Conservation (phyloP, 768 basidiomycete species). For the Suillus lakei region DNA sequence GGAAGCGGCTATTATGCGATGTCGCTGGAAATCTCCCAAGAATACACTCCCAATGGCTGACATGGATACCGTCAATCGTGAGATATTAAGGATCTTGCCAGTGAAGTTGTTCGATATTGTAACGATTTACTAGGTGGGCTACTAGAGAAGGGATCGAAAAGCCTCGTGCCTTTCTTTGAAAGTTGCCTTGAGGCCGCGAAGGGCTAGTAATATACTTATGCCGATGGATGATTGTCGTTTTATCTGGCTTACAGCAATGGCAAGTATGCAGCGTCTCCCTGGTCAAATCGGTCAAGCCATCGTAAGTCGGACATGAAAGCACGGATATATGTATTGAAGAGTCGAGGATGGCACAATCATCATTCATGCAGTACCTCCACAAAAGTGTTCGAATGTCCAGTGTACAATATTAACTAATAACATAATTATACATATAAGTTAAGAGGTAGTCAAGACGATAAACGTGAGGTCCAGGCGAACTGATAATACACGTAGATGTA, state of each 20-base stretch:
- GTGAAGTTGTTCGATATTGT: neutral
- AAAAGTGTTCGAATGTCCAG: neutral
- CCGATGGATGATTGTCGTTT: too few relatives aligned
- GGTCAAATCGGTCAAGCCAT: too few relatives aligned
- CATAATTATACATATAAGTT: neutral
- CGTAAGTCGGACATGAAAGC: too few relatives aligned
- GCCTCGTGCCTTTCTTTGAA: neutral
- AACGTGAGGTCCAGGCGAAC: neutral
- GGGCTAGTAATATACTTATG: too few relatives aligned
- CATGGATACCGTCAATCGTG: constrained; percentile 37
- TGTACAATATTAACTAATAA: neutral
- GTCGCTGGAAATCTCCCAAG: constrained; percentile 75
- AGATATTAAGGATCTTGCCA: neutral
- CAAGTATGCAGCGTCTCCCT: too few relatives aligned
- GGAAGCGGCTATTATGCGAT: constrained; percentile 63
- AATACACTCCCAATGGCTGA: constrained; percentile 77
- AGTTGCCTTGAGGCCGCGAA: neutral
- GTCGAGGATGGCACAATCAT: too few relatives aligned
- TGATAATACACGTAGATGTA: neutral
- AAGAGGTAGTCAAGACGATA: neutral
- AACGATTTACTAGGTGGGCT: neutral
- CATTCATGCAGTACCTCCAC: too few relatives aligned
- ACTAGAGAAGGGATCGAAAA: neutral
- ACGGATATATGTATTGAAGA: too few relatives aligned
- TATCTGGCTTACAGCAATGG: too few relatives aligned